phyloP scores from a whole-genome alignment of 169 alveolate genomes.

The Eimeria falciformis region DNA sequence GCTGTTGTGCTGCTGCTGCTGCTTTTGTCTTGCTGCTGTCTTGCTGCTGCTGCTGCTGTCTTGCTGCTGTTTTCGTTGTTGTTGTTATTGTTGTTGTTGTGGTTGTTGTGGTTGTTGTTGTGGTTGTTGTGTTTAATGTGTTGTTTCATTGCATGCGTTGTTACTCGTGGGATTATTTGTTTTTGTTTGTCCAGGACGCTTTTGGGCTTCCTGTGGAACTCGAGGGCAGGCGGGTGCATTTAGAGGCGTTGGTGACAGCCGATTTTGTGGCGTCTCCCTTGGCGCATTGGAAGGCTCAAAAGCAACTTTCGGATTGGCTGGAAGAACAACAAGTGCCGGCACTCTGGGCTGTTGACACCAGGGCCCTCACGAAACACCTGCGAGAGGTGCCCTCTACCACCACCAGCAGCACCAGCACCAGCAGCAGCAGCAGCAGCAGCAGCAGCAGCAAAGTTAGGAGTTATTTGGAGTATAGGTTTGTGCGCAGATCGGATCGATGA shows the following conservation, averaged over 20 bases:
- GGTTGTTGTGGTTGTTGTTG: background rate
- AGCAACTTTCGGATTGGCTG: constrained; percentile 82
- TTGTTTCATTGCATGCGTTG: background rate
- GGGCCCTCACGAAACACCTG: constrained; percentile 89
- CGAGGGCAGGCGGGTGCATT: constrained; percentile 85
- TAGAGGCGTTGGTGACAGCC: constrained; percentile 87
- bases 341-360: constrained; percentile 89
- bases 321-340: constrained; percentile 81
- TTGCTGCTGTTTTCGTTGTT: too few relatives aligned
- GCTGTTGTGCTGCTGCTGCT: background rate
- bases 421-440: background rate
- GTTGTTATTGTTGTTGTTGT: too few relatives aligned
- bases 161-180: background rate
- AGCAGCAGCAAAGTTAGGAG: background rate
- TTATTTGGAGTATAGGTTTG: background rate
- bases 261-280: constrained; percentile 82
- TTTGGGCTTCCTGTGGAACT: constrained; percentile 85
- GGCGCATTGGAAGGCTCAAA: constrained; percentile 84
- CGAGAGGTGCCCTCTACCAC: too few relatives aligned
- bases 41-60: too few relatives aligned
- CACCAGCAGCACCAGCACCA: background rate
- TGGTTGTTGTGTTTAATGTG: background rate
- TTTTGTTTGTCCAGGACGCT: constrained; percentile 82
- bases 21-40: too few relatives aligned
- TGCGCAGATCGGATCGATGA: constrained; percentile 83